These are phyloP conservation scores for Pythium pectinolyticum DNA, from an alignment of 352 stramenopile genomes.

Conservation along the genomic window DNA sequence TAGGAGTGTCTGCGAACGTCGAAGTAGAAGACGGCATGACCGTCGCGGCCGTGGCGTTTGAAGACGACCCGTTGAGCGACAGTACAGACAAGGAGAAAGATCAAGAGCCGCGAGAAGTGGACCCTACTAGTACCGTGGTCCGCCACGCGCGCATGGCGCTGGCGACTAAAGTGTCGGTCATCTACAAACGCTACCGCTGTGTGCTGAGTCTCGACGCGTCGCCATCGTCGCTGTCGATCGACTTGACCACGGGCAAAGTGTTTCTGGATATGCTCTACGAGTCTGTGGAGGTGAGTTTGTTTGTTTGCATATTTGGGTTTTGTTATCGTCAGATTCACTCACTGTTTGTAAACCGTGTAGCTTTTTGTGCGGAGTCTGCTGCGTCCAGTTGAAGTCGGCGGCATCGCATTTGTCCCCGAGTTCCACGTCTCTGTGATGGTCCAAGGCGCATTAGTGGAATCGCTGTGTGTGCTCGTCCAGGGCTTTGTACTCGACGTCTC, in stretches of 20 bases:
- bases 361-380: conserved; percentile 75
- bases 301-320: not conserved
- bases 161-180: conserved; percentile 46
- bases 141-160: conserved; percentile 39
- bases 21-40: conserved; percentile 75
- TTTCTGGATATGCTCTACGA: conserved; percentile 85
- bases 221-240: conserved; percentile 81
- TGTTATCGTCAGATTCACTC: not conserved
- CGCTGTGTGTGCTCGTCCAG: conserved; percentile 80
- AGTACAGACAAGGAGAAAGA: not conserved
- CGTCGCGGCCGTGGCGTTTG: conserved; percentile 49
- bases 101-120: conserved; percentile 1
- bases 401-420: conserved; percentile 52
- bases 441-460: conserved; percentile 76
- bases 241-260: conserved; percentile 61
- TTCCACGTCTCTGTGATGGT: conserved; percentile 82
- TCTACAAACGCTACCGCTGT: conserved; percentile 81
- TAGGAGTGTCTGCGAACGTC: conserved; percentile 19
- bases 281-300: conserved; percentile 48
- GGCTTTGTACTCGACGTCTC: conserved; percentile 65
- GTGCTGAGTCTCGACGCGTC: conserved; percentile 85
- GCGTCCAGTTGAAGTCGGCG: conserved; percentile 55
- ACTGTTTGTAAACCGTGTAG: conserved; percentile 29
- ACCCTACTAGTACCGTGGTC: conserved; percentile 1
- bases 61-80: not conserved